Percentiles rank a stretch among this genome's conserved stretches.
phyloP scores from a whole-genome alignment of 805 yeast genomes.

The Brettanomyces naardenensis region DNA sequence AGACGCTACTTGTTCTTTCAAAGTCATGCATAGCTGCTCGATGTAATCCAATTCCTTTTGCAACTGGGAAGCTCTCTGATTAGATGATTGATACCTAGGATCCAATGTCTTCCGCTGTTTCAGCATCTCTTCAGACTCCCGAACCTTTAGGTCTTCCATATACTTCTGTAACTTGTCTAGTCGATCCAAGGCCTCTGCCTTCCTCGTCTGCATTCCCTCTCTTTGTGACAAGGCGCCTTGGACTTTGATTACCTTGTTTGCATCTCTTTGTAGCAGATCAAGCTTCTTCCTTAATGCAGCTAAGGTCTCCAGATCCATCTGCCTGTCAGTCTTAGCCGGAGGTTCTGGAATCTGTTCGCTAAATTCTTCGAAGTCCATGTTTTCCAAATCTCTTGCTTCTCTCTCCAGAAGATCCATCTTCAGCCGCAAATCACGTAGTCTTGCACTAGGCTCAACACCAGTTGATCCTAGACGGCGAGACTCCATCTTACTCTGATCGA shows the following conservation, averaged over 20 bases:
- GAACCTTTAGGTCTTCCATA: slow-evolving; percentile 15
- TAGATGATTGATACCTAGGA: slow-evolving; percentile 14
- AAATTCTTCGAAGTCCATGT: slow-evolving; percentile 65
- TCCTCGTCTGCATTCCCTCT: slow-evolving; percentile 52
- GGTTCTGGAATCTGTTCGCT: slow-evolving; percentile 11
- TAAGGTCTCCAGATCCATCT: slow-evolving; percentile 48
- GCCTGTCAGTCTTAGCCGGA: slow-evolving; percentile 17
- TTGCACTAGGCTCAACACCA: slow-evolving; percentile 62
- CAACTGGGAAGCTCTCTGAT: slow-evolving; percentile 13
- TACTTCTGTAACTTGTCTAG: slow-evolving; percentile 56
- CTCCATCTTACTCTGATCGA: slow-evolving; percentile 39
- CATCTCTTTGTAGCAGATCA: slow-evolving; percentile 58
- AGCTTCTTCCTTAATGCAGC: slow-evolving; percentile 48
- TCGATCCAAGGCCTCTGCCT: slow-evolving; percentile 61
- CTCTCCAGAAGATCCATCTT: slow-evolving; percentile 78
- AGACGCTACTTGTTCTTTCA: slow-evolving; percentile 10
- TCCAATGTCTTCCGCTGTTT: slow-evolving; percentile 19
- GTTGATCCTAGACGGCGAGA: slow-evolving; percentile 28
- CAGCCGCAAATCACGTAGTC: slow-evolving; percentile 67
- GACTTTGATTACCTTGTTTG: slow-evolving; percentile 67
- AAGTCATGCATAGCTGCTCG: slow-evolving; percentile 19
- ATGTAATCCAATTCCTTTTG: slow-evolving; percentile 17
- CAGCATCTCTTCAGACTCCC: slow-evolving; percentile 8
- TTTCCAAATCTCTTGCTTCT: slow-evolving; percentile 80
- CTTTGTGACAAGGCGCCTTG: slow-evolving; percentile 41